Conservation (phyloP, 1,139 yeast species). For the Nadsonia commutata region DNA sequence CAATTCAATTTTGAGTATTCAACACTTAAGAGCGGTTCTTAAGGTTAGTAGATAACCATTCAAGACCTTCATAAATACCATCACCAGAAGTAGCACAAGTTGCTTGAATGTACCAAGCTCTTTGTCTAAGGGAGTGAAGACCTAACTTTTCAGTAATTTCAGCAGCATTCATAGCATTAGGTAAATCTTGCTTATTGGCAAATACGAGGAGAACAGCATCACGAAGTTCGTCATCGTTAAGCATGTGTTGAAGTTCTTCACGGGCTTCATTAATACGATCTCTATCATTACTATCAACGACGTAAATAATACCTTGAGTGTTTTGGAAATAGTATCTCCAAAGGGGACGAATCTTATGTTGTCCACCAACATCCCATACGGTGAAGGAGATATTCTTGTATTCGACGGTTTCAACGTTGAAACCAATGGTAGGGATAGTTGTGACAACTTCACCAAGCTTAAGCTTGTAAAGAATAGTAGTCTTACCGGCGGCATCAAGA, state of each 20-base stretch:
- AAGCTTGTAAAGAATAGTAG: slow-evolving; percentile 80
- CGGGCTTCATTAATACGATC: slow-evolving; percentile 89
- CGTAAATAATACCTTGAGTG: slow-evolving; percentile 88
- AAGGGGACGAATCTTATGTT: slow-evolving; percentile 85
- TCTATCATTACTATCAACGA: slow-evolving; percentile 86
- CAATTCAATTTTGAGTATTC: background rate
- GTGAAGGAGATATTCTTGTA: slow-evolving; percentile 89
- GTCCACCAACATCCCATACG: slow-evolving; percentile 98
- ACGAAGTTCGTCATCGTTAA: slow-evolving; percentile 85
- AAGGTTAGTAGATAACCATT: slow-evolving; percentile 80
- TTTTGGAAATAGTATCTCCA: slow-evolving; percentile 95
- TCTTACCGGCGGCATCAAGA: slow-evolving; percentile 95
- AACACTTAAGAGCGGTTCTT: slow-evolving; percentile 39
- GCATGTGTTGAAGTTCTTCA: slow-evolving; percentile 87
- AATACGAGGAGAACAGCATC: slow-evolving; percentile 79
- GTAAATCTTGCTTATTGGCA: slow-evolving; percentile 80
- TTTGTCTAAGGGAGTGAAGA: slow-evolving; percentile 80
- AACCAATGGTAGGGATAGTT: slow-evolving; percentile 87
- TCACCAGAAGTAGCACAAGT: slow-evolving; percentile 93
- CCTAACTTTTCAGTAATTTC: slow-evolving; percentile 89
- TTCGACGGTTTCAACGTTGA: slow-evolving; percentile 89
- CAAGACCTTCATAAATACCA: slow-evolving; percentile 90
- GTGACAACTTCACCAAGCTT: slow-evolving; percentile 90
- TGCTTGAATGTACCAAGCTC: slow-evolving; percentile 92
- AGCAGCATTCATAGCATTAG: slow-evolving; percentile 92